These are phyloP conservation scores for Talaromyces sp. DNA, from an alignment of 2,329 filamentous ascomycete species.

Conservation along the genomic window DNA sequence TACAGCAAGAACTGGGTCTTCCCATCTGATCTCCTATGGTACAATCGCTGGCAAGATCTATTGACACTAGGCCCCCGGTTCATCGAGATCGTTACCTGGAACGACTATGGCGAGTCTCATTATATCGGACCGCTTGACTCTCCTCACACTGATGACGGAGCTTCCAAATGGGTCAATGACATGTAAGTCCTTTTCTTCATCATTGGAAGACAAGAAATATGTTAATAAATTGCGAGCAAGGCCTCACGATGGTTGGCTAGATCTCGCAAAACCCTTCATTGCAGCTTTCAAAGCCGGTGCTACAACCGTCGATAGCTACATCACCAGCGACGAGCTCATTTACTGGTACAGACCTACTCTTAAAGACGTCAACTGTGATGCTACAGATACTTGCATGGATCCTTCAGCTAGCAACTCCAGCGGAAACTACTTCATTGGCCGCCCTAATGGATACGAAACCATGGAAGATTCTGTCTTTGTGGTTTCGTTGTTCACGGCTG, in stretches of 20 bases:
- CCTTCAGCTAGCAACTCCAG: constrained; percentile 37
- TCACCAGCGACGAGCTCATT: constrained; percentile 46
- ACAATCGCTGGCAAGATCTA: constrained; percentile 40
- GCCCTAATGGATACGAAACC: constrained; percentile 47
- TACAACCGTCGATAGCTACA: constrained; percentile 31
- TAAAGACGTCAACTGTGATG: constrained; percentile 45
- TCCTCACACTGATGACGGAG: constrained; percentile 33
- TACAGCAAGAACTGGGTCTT: constrained; percentile 52
- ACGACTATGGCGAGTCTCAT: constrained; percentile 53
- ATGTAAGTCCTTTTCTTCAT: constrained; percentile 32
- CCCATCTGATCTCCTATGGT: constrained; percentile 43
- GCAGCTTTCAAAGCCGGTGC: constrained; percentile 48
- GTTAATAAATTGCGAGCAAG: constrained; percentile 20
- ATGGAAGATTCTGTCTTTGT: constrained; percentile 50
- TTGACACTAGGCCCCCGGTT: constrained; percentile 45
- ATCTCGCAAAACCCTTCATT: constrained; percentile 52
- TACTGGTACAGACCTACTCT: constrained; percentile 55
- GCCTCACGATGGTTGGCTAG: constrained; percentile 51
- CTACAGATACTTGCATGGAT: constrained; percentile 48
- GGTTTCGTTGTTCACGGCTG: constrained; percentile 46
- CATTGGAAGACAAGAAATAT: background rate
- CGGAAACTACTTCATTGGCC: constrained; percentile 51
- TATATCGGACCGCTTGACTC: constrained; percentile 49
- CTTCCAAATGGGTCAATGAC: constrained; percentile 49
- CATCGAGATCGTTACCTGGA: constrained; percentile 47